A percentile compares a stretch with the other conserved stretches of the same genome.
Conservation (phyloP, 2,329 filamentous ascomycete genomes). For the Beauveria bassiana region DNA sequence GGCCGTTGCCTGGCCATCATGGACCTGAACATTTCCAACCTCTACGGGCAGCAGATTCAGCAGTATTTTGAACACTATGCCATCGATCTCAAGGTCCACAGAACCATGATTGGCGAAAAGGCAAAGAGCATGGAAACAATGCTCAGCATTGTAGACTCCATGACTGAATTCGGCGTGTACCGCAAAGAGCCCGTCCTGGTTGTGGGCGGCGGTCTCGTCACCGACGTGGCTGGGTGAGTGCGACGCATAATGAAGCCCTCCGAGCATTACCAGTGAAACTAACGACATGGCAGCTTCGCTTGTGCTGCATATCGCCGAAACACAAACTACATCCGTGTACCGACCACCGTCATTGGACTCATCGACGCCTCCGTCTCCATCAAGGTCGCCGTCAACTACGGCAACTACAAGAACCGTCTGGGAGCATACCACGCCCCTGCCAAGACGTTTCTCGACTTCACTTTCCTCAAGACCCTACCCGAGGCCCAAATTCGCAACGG, state of each 20-base stretch:
- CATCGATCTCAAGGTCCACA: conserved; percentile 56
- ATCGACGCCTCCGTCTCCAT: conserved; percentile 71
- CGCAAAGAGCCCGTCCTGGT: conserved; percentile 61
- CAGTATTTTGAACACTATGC: conserved; percentile 59
- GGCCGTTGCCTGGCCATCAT: conserved; percentile 59
- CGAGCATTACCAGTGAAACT: conserved; percentile 15
- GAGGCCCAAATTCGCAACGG: conserved; percentile 63
- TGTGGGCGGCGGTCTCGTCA: conserved; percentile 62
- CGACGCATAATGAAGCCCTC: conserved; percentile 17
- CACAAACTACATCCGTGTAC: conserved; percentile 67
- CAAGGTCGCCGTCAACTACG: conserved; percentile 73
- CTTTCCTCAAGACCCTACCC: conserved; percentile 61
- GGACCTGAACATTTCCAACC: conserved; percentile 61
- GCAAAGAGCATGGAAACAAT: conserved; percentile 66
- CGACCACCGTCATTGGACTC: conserved; percentile 66
- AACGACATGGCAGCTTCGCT: conserved; percentile 44
- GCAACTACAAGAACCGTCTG: conserved; percentile 67
- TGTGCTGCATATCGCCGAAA: conserved; percentile 65
- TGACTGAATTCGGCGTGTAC: conserved; percentile 65
- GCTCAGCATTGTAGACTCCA: conserved; percentile 61
- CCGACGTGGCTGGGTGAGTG: conserved; percentile 63
- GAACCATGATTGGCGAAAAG: conserved; percentile 69
- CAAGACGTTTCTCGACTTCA: conserved; percentile 67
- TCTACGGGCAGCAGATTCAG: conserved; percentile 60
- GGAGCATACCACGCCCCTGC: conserved; percentile 66